A percentile compares a stretch with the other conserved stretches of the same genome.
Conservation (phyloP, 208 protist genomes). For the Trypanosoma vivax region DNA sequence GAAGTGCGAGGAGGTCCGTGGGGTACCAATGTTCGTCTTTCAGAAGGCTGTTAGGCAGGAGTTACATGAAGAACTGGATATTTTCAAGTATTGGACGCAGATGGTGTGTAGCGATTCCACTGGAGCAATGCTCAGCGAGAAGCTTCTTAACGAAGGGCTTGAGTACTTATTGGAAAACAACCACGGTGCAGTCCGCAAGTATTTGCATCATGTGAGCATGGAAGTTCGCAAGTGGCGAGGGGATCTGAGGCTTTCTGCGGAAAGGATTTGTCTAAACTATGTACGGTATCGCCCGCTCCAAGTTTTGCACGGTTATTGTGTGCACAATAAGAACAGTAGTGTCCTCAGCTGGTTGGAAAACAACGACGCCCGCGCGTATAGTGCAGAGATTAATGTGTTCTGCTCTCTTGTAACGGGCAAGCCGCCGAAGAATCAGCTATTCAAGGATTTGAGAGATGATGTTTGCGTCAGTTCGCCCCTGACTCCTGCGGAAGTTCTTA, state of each 20-base stretch:
- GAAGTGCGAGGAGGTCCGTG: slow-evolving; percentile 30
- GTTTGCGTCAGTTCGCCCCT: slow-evolving; percentile 31
- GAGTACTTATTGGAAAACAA: slow-evolving; percentile 28
- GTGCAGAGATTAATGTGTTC: slow-evolving; percentile 55
- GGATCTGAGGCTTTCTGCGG: slow-evolving; percentile 2
- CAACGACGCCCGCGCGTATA: slow-evolving; percentile 35
- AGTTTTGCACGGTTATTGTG: slow-evolving; percentile 1
- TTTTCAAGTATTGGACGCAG: slow-evolving; percentile 72
- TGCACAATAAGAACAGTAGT: background rate
- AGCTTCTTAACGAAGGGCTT: slow-evolving; percentile 63
- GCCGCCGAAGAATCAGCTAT: slow-evolving; percentile 32
- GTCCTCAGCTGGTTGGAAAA: slow-evolving; percentile 3
- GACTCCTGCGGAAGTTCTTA: slow-evolving; percentile 54
- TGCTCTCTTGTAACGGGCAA: slow-evolving; percentile 30
- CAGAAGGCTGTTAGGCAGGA: slow-evolving; percentile 38
- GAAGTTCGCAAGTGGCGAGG: slow-evolving; percentile 9
- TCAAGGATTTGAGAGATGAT: slow-evolving; percentile 37
- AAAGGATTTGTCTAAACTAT: slow-evolving; percentile 24
- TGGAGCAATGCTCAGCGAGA: slow-evolving; percentile 52
- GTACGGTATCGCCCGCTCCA: slow-evolving; percentile 56
- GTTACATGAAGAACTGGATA: slow-evolving; percentile 56
- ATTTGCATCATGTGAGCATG: slow-evolving; percentile 58
- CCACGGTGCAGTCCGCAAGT: slow-evolving; percentile 23
- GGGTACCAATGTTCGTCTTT: slow-evolving; percentile 36
- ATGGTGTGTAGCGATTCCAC: slow-evolving; percentile 53